Base-by-base conservation (phyloP, 2,329 filamentous ascomycete genomes). In the Apiospora marii region DNA sequence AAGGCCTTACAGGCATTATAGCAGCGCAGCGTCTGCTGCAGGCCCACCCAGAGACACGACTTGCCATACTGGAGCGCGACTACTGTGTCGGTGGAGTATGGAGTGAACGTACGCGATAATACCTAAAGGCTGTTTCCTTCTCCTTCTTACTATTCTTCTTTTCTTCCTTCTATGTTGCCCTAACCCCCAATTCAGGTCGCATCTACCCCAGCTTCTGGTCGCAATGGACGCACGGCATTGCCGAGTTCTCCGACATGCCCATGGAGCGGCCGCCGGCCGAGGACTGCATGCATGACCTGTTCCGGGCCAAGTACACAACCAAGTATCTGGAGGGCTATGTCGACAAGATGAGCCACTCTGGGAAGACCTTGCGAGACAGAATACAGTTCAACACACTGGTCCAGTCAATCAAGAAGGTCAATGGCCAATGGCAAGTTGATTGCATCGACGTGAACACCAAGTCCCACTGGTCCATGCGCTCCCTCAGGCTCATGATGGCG, bases 231-330 rank as follows among this genome's bases (percentile, higher is more conserved):
- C 67, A 76, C 48, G 75, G 78, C 24, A 78, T 77, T 71, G 74
- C 79, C 44, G 79, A 79, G 68, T 81, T 78, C 71, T 79, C 79
- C 19, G 78, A 80, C 73, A 75, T 77, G 71, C 75, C 76, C 13
- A 79, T 82, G 75, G 70, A 75, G 24, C 70, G 69, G 19, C 77
- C 78, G 10, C 76, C 78, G 19, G 73, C 77, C 68, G 73, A 76
- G 24, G 76, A 78, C 27, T 75, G 72, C 37, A 77, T 77, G 71
- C 61, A 75, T 37, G 75, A 78, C 53, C 74, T 77, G 46, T 79
- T 80, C 53, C 73, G 74, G n/a, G 79, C 78, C 30, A 76, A 74
- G 69, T 76, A 80, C 69, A 78, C 77, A 8, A 75, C 76, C 6
- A 73, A 76, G 12, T 80, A 81, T 73, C 74, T 81, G 70, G 74